Conservation (phyloP, 1,284 basidiomycete genomes). For the Ganoderma sinense region DNA sequence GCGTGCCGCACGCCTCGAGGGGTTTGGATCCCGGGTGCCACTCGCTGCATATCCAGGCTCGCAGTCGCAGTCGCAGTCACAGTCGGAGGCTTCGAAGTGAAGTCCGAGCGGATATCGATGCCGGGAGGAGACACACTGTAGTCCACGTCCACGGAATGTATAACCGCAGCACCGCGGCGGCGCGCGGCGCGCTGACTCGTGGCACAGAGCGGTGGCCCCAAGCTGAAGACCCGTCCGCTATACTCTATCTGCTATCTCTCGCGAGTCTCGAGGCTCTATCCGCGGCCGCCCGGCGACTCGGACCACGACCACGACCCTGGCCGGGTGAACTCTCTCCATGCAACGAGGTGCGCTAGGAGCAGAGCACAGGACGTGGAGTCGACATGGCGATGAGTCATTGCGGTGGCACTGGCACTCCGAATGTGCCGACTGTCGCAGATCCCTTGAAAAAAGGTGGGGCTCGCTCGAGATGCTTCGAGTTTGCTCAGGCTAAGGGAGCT, state of each 20-base stretch:
- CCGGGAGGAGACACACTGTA: too few species aligned
- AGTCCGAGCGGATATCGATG: background rate
- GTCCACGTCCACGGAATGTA: background rate
- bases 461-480: too few species aligned
- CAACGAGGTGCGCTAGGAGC: too few species aligned
- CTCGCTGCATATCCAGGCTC: too few species aligned
- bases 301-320: background rate
- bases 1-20: background rate
- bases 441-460: background rate
- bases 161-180: background rate
- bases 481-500: too few species aligned
- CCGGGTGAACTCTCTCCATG: too few species aligned
- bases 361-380: too few species aligned
- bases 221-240: conserved; percentile 2
- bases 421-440: too few species aligned
- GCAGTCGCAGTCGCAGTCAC: too few species aligned
- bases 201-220: background rate
- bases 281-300: background rate
- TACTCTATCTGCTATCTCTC: background rate
- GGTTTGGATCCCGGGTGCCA: background rate
- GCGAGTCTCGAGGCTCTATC: background rate
- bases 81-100: background rate
- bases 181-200: background rate
- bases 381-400: too few species aligned
- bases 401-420: too few species aligned